Base-by-base conservation (phyloP, 78 protist genomes). In the Dictyostelium intermedium region DNA sequence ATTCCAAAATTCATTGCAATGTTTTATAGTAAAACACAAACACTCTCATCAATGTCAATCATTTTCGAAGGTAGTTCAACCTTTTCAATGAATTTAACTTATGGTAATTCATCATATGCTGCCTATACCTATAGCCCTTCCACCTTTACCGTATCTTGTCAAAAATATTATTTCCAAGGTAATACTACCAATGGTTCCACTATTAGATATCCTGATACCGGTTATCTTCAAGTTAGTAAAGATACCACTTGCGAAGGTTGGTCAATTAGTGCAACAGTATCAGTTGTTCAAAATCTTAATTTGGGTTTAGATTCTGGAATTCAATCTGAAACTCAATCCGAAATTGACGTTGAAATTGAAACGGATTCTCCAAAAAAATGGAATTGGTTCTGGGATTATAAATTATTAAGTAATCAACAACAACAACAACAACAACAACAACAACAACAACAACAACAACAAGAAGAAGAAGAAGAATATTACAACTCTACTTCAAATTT, bases 121-220 rank as follows among this genome's bases (percentile, higher is more conserved):
- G 86, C 63, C n/a, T 82, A 56, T 34, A 23, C 70, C 10, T 82
- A 56, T 35, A 30, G 53, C 8, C 76, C 60, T 10, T 8, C 47
- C 0, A 10, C 30, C 2, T 82, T 16, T 20, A 60, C 27, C 0
- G 79, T 16, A 14, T 7, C 85, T 6, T 82, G 86, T 82, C 37
- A 16, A 25, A 16, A 82, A 56, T 87, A 87, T 39, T 23, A 60
- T 32, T 87, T 87, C 45, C 32, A 11, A 41, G 69, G 69, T 20
- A 82, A 1, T 9, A 23, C 20, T 8, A 50, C 32, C 2, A 70
- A 25, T 53, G 80, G 72, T n/a, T 9, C 14, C 1, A 78, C 32
- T 6, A 41, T 61, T 47, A 16, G 77, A 16, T 87, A 87, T 43
- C 93, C 93, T 41, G 78, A 61, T 61, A 76, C 66, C 41, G 93